Evolutionary conservation across 352 stramenopile species (phyloP), one percentile per base, ranked within the genome.

Genomic region (Phytophthora meadii): DNA sequence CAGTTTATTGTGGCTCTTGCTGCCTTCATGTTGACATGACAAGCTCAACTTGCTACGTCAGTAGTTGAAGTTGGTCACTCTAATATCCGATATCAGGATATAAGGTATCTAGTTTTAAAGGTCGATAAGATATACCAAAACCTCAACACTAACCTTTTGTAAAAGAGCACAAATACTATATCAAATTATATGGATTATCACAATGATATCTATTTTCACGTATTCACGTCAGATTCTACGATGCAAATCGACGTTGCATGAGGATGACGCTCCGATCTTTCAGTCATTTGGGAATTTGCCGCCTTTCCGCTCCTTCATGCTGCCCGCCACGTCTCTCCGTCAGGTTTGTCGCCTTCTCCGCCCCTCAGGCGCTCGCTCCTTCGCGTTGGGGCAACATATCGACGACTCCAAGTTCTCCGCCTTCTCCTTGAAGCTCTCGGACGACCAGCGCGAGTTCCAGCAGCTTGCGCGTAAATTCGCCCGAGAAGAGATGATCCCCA

Each of bases 401-500:
- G 81, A 93, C 47, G 84, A 93, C 47, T 81, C 79, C 14, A 44
- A 62, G 42, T 82, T 78, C 48, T 54, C 56, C 3, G 39, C 65
- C 70, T 89, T 91, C 60, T 91, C 82, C 49, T 71, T 95, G 57
- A 95, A 95, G 72, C 70, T 97, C 32, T 92, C 84, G 56, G 88
- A 94, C 54, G 86, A 95, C 46, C 88, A 97, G 76, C 86, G 84
- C 63, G 87, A 93, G 60, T 95, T 97, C 68, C 88, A 97, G 72
- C 58, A 80, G 37, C 61, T 95, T 4, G 89, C 90, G 24, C 82
- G 89, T 70, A 95, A 97, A 69, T 97, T 97, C 66, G 90, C 90
- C 17, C 78, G 82, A 32, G 87, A 97, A 19, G 90, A 97, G 70
- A 95, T 97, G 89, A 95, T 95, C 65, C 90, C 90, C 9, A 89